A percentile compares a stretch with the other conserved stretches of the same genome.
Conservation (phyloP, 2,329 filamentous ascomycete species). For the Aspergillus thermomutatus region DNA sequence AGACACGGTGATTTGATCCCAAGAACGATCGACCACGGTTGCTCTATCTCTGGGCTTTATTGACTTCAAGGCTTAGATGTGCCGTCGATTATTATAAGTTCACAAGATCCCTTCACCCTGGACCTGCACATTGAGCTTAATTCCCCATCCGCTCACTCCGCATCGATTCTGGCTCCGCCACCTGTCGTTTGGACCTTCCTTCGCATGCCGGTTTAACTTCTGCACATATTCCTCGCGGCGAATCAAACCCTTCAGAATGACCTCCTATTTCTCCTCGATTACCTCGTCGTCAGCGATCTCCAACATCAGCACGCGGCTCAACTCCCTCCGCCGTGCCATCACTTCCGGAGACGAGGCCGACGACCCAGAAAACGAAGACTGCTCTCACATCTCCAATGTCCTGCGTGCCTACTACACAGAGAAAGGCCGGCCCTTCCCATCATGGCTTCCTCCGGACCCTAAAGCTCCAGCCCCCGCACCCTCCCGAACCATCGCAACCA, state of each 20-base stretch:
- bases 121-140: neutral
- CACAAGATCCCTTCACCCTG: neutral
- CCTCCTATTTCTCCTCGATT: slow-evolving; percentile 76
- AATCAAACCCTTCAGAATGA: slow-evolving; percentile 52
- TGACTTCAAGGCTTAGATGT: neutral
- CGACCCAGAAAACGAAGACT: slow-evolving; percentile 62
- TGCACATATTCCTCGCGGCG: neutral
- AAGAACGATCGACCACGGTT: neutral
- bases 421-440: slow-evolving; percentile 74
- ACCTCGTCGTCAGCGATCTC: slow-evolving; percentile 45
- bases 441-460: slow-evolving; percentile 89
- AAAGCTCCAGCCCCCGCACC: slow-evolving; percentile 60
- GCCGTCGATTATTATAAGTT: neutral
- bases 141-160: slow-evolving; percentile 10
- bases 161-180: slow-evolving; percentile 21
- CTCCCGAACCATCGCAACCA: slow-evolving; percentile 48
- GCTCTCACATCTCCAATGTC: slow-evolving; percentile 91
- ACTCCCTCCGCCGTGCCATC: slow-evolving; percentile 51
- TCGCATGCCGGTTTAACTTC: neutral
- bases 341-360: slow-evolving; percentile 40
- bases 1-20: neutral
- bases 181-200: slow-evolving; percentile 11
- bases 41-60: neutral
- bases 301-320: slow-evolving; percentile 55
- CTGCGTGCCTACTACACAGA: slow-evolving; percentile 90